phyloP scores from a whole-genome alignment of 2,329 filamentous ascomycete genomes.

The Ophiostoma quercus region DNA sequence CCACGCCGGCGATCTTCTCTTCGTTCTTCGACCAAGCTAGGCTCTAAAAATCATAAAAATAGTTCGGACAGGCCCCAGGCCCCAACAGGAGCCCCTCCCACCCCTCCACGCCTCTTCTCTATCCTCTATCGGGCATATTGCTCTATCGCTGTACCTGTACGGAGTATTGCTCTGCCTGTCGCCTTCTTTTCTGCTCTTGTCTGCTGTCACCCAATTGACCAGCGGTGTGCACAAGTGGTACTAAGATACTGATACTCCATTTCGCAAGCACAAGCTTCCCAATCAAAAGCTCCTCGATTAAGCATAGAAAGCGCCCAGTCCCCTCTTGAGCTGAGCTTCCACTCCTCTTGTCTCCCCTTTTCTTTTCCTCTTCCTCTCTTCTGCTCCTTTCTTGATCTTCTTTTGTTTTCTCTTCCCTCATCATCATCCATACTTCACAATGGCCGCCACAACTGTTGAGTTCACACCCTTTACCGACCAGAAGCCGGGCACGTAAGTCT shows the following conservation, averaged over 20 bases:
- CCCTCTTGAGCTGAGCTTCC: conserved; percentile 15
- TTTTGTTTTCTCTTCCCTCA: not conserved
- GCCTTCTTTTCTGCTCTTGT: not conserved
- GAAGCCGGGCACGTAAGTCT: conserved; percentile 95
- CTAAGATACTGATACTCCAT: not conserved
- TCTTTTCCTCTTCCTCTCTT: conserved; percentile 9
- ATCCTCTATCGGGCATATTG: not conserved
- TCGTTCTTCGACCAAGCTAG: not conserved
- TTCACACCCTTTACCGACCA: conserved; percentile 88
- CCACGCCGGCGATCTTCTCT: not conserved
- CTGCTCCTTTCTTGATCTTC: not conserved
- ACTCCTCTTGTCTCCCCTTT: not conserved
- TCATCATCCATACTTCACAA: conserved; percentile 34
- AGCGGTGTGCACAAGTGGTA: conserved; percentile 9
- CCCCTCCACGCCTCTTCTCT: not conserved
- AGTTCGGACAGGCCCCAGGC: not conserved
- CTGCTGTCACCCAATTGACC: conserved; percentile 5
- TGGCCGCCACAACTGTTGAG: conserved; percentile 71
- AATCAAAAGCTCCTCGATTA: conserved; percentile 7
- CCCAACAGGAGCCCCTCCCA: conserved; percentile 10
- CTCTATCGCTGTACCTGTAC: not conserved
- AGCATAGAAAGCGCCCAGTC: not conserved
- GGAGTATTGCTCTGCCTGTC: not conserved
- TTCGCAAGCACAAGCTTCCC: conserved; percentile 15
- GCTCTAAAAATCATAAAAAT: not conserved